Evolutionary conservation across 345 rosid genomes (phyloP).

Genomic region (Turnera subulata): DNA sequence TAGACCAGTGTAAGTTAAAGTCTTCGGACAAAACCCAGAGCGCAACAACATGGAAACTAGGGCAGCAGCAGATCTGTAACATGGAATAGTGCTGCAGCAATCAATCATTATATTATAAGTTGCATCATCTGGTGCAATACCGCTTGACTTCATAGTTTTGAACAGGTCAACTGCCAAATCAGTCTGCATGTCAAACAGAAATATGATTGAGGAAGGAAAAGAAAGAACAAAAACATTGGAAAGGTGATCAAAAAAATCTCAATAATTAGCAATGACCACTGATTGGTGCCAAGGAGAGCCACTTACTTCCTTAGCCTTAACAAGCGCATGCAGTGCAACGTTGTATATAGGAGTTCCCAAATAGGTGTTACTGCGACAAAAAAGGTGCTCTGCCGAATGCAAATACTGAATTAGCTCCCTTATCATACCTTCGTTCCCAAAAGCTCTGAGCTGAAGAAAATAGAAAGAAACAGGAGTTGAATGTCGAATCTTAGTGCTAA

Average conservation of each 20-base stretch:
- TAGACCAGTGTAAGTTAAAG: conserved; percentile 46
- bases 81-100: conserved; percentile 46
- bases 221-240: too few species aligned
- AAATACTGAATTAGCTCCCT: conserved; percentile 52
- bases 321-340: conserved; percentile 56
- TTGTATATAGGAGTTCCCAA: conserved; percentile 50
- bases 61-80: conserved; percentile 54
- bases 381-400: conserved; percentile 42
- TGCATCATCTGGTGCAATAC: conserved; percentile 36
- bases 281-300: conserved; percentile 10
- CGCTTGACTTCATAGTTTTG: conserved; percentile 46
- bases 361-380: conserved; percentile 26
- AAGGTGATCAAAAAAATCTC: conserved; percentile 6
- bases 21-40: conserved; percentile 49
- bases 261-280: conserved; percentile 13
- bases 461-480: conserved; percentile 7
- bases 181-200: conserved; percentile 41
- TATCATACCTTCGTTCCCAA: conserved; percentile 77
- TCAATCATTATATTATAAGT: conserved; percentile 75
- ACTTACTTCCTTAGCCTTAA: conserved; percentile 58
- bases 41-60: conserved; percentile 77
- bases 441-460: conserved; percentile 55
- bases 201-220: conserved; percentile 3
- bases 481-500: conserved; percentile 2
- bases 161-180: conserved; percentile 48